A percentile compares a stretch with the other conserved stretches of the same genome.
Evolutionary conservation across 108 stramenopile species (phyloP).

Genomic region (Discostella pseudostelligera): DNA sequence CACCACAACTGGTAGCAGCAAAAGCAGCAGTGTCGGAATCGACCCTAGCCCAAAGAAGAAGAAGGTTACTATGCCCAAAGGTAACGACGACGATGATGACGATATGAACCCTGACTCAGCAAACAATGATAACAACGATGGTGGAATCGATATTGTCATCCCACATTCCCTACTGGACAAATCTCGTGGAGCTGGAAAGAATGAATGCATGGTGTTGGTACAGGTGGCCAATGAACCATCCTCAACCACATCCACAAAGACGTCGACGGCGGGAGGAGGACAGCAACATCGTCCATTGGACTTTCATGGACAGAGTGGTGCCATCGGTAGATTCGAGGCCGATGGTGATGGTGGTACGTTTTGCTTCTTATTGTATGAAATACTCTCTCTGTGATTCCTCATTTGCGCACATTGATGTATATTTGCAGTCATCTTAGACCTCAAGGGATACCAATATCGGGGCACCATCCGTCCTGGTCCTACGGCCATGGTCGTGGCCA

Average conservation of each 20-base stretch:
- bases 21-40: neutral
- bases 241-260: neutral
- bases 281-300: conserved; percentile 41
- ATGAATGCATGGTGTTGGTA: conserved; percentile 66
- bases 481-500: conserved; percentile 63
- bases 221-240: conserved; percentile 64
- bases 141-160: conserved; percentile 40
- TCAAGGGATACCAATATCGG: conserved; percentile 77
- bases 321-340: conserved; percentile 79
- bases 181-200: conserved; percentile 17
- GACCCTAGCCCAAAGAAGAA: neutral
- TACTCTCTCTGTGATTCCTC: neutral
- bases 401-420: neutral
- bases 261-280: too few species aligned
- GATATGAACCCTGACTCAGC: neutral
- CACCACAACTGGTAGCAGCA: neutral
- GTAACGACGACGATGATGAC: neutral
- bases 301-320: conserved; percentile 72
- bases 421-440: conserved; percentile 58
- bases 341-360: conserved; percentile 46
- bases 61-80: neutral
- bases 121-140: neutral
- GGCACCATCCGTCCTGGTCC: conserved; percentile 74
- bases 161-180: conserved; percentile 36
- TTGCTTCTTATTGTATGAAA: neutral